phyloP scores from a whole-genome alignment of 1,139 yeast species.

The Eremothecium gossypii region DNA sequence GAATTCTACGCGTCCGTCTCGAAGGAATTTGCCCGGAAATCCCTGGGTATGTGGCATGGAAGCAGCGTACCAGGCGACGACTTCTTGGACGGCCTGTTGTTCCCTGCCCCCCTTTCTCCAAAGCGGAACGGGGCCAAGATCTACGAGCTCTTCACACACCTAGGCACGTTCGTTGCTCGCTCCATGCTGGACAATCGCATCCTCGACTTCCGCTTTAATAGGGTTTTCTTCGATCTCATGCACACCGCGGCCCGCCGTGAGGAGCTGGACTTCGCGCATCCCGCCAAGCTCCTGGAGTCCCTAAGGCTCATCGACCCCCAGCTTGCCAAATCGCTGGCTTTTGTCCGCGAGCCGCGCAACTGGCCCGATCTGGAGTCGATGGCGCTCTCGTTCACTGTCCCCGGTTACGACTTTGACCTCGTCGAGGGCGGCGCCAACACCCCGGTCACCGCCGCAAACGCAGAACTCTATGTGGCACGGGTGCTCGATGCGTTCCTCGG shows the following conservation, averaged over 20 bases:
- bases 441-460: constrained; percentile 44
- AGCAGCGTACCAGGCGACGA: constrained; percentile 26
- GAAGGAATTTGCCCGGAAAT: constrained; percentile 53
- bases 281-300: constrained; percentile 34
- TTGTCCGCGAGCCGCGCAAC: constrained; percentile 38
- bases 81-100: constrained; percentile 51
- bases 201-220: constrained; percentile 72
- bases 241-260: constrained; percentile 15
- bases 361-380: constrained; percentile 36
- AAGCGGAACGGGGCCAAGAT: constrained; percentile 37
- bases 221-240: constrained; percentile 52
- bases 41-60: constrained; percentile 55
- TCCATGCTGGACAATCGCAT: constrained; percentile 80
- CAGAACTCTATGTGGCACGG: constrained; percentile 46
- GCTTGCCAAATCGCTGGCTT: constrained; percentile 52
- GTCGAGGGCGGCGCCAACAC: constrained; percentile 45
- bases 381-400: constrained; percentile 58
- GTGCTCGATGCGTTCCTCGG: constrained; percentile 58
- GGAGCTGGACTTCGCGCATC: constrained; percentile 6
- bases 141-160: constrained; percentile 47
- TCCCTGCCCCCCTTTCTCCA: constrained; percentile 57
- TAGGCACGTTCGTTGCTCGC: constrained; percentile 83
- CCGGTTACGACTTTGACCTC: constrained; percentile 64
- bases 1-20: constrained; percentile 86
- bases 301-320: constrained; percentile 49